Evolutionary conservation across 139 green algal species (phyloP).

Genomic region (Tetradesmus lagerheimii): DNA sequence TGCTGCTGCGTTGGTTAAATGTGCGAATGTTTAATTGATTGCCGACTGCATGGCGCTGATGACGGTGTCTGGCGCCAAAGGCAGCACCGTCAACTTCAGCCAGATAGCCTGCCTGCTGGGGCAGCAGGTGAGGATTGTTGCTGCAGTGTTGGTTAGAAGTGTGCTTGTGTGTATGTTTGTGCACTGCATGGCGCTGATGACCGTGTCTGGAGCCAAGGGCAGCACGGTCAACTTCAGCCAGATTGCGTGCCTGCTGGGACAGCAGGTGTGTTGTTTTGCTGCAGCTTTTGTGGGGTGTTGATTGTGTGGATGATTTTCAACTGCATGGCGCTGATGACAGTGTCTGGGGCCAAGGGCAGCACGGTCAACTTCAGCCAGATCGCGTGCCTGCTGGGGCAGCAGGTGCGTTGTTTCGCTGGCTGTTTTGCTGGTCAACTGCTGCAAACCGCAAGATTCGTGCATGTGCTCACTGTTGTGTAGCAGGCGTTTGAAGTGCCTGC

Average conservation of each 20-base stretch:
- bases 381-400: constrained; percentile 93
- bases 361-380: constrained; percentile 99
- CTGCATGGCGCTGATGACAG: constrained; percentile 97
- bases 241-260: constrained; percentile 95
- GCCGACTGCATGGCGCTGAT: constrained; percentile 97
- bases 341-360: constrained; percentile 92
- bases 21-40: too few species aligned
- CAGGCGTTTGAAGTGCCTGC: too few species aligned
- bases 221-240: constrained; percentile 98
- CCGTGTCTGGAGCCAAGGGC: constrained; percentile 56
- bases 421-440: too few species aligned
- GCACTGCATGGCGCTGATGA: not conserved
- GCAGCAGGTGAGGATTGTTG: constrained; percentile 67
- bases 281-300: not conserved
- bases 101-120: constrained; percentile 97
- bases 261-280: constrained; percentile 60
- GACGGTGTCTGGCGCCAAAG: constrained; percentile 95
- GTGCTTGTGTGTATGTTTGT: not conserved
- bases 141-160: not conserved
- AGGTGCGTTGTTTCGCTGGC: not conserved
- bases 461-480: too few species aligned
- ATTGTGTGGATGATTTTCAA: constrained; percentile 84
- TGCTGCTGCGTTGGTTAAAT: not conserved
- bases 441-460: too few species aligned
- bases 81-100: constrained; percentile 96